These are phyloP conservation scores for Beauveria brongniartii DNA, from an alignment of 2,329 filamentous ascomycete genomes.

Conservation along the genomic window DNA sequence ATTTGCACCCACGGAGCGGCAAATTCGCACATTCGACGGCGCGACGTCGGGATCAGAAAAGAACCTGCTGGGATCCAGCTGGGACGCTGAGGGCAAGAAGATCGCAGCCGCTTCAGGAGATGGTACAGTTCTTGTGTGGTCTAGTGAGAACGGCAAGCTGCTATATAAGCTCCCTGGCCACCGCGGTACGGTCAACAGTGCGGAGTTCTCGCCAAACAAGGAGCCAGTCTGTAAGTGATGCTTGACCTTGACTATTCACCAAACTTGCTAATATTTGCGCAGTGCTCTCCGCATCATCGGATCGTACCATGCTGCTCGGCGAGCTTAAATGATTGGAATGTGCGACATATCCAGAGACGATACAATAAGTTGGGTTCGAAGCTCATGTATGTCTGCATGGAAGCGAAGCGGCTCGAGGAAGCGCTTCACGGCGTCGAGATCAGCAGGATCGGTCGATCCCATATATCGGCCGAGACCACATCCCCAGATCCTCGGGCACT, in stretches of 20 bases:
- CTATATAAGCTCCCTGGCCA: constrained; percentile 93
- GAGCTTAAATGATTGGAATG: constrained; percentile 52
- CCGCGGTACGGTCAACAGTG: constrained; percentile 90
- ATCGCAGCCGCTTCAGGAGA: constrained; percentile 87
- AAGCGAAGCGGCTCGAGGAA: background rate
- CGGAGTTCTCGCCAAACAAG: constrained; percentile 75
- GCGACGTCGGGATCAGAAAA: constrained; percentile 81
- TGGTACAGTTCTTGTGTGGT: constrained; percentile 87
- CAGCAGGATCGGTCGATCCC: background rate
- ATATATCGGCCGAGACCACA: background rate
- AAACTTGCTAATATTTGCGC: constrained; percentile 28
- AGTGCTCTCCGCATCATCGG: constrained; percentile 89
- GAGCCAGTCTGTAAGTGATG: constrained; percentile 75
- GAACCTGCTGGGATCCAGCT: constrained; percentile 83
- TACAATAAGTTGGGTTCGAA: background rate
- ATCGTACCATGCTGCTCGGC: constrained; percentile 74
- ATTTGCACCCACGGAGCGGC: constrained; percentile 81
- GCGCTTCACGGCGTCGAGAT: background rate
- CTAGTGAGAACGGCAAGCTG: constrained; percentile 77
- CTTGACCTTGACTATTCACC: background rate
- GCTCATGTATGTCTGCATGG: background rate
- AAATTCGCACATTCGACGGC: constrained; percentile 86
- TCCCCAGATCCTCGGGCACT: background rate
- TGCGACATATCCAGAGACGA: background rate
- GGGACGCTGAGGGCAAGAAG: constrained; percentile 78